phyloP scores from a whole-genome alignment of 2,329 filamentous ascomycete genomes.

The Arthrobotrys musiformis region DNA sequence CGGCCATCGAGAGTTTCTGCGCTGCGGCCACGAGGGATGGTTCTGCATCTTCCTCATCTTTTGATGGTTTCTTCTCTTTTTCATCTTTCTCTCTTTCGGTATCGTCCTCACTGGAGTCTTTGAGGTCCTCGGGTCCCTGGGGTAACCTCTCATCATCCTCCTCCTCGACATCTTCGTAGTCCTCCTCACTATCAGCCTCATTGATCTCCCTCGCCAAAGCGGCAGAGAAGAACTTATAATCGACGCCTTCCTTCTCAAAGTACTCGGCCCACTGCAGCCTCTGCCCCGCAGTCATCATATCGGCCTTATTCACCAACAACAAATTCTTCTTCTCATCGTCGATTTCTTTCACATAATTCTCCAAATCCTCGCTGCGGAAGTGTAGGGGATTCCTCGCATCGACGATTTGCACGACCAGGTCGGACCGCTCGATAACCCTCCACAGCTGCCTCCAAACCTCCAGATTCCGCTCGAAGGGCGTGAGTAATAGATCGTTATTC shows the following conservation, averaged over 20 bases:
- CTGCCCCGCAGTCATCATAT: slow-evolving; percentile 95
- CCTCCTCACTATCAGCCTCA: slow-evolving; percentile 63
- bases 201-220: slow-evolving; percentile 86
- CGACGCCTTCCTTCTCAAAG: slow-evolving; percentile 81
- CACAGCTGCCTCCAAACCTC: slow-evolving; percentile 98
- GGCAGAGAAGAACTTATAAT: slow-evolving; percentile 96
- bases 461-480: slow-evolving; percentile 94
- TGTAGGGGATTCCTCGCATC: slow-evolving; percentile 94
- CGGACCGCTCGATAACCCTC: slow-evolving; percentile 96
- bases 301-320: slow-evolving; percentile 95
- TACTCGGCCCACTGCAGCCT: slow-evolving; percentile 85
- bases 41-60: slow-evolving; percentile 59
- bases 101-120: slow-evolving; percentile 60
- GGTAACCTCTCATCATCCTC: slow-evolving; percentile 68
- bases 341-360: slow-evolving; percentile 92
- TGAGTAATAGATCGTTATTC: slow-evolving; percentile 93
- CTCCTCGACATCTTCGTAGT: slow-evolving; percentile 66
- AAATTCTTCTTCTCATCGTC: slow-evolving; percentile 88
- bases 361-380: slow-evolving; percentile 93
- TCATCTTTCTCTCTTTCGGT: background rate
- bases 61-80: slow-evolving; percentile 59
- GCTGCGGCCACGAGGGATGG: slow-evolving; percentile 58
- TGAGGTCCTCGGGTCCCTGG: slow-evolving; percentile 63
- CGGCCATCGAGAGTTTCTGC: slow-evolving; percentile 58
- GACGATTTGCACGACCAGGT: slow-evolving; percentile 96